A percentile compares a stretch with the other conserved stretches of the same genome.
Evolutionary conservation across 129 eudicot species (phyloP).

Genomic region (Cynara cardunculus): DNA sequence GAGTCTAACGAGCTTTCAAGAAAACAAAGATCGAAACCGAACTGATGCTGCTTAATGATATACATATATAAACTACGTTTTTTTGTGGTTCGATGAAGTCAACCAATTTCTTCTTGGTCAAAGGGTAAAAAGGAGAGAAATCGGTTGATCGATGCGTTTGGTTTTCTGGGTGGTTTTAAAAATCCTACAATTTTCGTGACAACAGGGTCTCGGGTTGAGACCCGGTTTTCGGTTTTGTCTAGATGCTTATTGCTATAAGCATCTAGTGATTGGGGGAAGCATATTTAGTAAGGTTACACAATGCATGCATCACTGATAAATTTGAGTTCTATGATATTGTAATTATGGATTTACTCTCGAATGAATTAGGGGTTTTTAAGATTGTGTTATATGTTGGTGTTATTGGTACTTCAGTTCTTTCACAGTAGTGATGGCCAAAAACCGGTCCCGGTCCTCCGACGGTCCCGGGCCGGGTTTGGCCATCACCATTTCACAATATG

Average conservation of each 20-base stretch:
- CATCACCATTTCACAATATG: no score
- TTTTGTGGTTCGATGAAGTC: constrained; percentile 28
- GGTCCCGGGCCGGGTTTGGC: no score
- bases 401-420: no score
- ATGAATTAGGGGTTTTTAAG: constrained; percentile 31
- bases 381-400: constrained; percentile 17
- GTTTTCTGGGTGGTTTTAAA: constrained; percentile 29
- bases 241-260: constrained; percentile 16
- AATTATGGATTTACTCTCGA: constrained; percentile 36
- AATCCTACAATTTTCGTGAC: constrained; percentile 20
- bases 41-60: constrained; percentile 35
- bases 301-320: constrained; percentile 37
- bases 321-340: constrained; percentile 41
- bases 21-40: constrained; percentile 35
- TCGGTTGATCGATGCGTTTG: constrained; percentile 23
- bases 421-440: no score
- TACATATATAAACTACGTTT: background rate
- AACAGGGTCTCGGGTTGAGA: constrained; percentile 8
- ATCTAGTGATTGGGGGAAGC: constrained; percentile 37
- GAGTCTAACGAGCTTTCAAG: constrained; percentile 71
- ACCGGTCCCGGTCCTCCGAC: no score
- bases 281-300: constrained; percentile 28
- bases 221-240: constrained; percentile 16
- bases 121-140: constrained; percentile 24
- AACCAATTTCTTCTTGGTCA: constrained; percentile 25